Percentiles rank a stretch among this genome's conserved stretches.
These are phyloP conservation scores for Tieghemiomyces parasiticus DNA, from an alignment of 192 early-diverging fungal genomes.

Conservation along the genomic window DNA sequence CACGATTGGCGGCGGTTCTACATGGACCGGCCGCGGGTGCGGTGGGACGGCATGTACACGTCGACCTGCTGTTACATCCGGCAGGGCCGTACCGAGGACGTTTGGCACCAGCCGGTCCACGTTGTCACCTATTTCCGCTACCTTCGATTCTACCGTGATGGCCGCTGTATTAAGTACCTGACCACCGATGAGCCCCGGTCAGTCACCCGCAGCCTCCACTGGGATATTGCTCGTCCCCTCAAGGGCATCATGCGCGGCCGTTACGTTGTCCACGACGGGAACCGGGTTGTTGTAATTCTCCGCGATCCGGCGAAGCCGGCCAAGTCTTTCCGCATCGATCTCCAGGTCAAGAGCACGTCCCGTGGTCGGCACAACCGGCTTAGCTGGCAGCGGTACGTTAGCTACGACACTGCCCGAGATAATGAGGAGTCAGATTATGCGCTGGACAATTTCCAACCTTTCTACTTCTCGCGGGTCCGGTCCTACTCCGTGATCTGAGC, in stretches of 20 bases:
- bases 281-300: constrained; percentile 9
- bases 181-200: constrained; percentile 17
- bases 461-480: constrained; percentile 7
- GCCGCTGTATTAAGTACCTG: constrained; percentile 13
- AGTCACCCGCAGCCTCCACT: constrained; percentile 10
- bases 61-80: constrained; percentile 19
- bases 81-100: constrained; percentile 14
- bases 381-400: constrained; percentile 9
- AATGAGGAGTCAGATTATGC: neutral
- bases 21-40: constrained; percentile 16
- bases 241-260: constrained; percentile 16
- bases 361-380: constrained; percentile 19
- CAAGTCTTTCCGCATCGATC: constrained; percentile 11
- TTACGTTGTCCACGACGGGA: constrained; percentile 7
- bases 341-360: constrained; percentile 7
- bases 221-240: neutral
- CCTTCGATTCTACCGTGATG: constrained; percentile 16
- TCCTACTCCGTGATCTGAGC: no score
- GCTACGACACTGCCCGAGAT: neutral
- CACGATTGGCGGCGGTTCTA: constrained; percentile 17
- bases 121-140: constrained; percentile 22
- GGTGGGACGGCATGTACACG: constrained; percentile 20
- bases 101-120: constrained; percentile 20
- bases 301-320: constrained; percentile 2
- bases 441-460: constrained; percentile 4